Conservation (phyloP, 345 rosid genomes). For the Physaria fendleri region DNA sequence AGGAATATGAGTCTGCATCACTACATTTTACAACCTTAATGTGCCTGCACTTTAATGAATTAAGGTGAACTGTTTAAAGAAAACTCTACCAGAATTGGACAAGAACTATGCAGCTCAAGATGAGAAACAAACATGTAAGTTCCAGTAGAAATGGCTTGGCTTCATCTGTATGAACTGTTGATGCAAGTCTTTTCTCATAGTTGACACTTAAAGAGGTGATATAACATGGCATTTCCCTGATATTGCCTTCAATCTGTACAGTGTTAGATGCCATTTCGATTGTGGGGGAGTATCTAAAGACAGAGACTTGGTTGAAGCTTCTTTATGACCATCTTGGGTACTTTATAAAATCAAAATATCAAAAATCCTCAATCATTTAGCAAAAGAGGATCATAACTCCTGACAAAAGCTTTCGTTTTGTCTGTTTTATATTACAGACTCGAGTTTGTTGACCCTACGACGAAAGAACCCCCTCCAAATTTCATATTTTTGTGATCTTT, state of each 20-base stretch:
- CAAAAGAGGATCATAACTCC: neutral
- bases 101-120: slow-evolving; percentile 73
- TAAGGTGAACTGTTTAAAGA: slow-evolving; percentile 56
- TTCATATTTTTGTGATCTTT: neutral
- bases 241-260: slow-evolving; percentile 28
- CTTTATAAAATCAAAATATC: neutral
- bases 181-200: neutral
- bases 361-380: neutral
- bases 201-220: slow-evolving; percentile 6
- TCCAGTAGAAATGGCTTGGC: neutral
- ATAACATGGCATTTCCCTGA: slow-evolving; percentile 8
- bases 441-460: slow-evolving; percentile 34
- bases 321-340: slow-evolving; percentile 62
- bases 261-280: slow-evolving; percentile 66
- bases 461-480: slow-evolving; percentile 16
- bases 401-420: neutral
- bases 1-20: neutral
- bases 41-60: slow-evolving; percentile 9
- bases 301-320: slow-evolving; percentile 78
- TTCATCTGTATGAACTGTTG: neutral
- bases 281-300: slow-evolving; percentile 69
- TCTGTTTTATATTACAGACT: slow-evolving; percentile 39
- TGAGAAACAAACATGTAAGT: slow-evolving; percentile 63
- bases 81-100: slow-evolving; percentile 50
- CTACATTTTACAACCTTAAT: neutral